phyloP scores from a whole-genome alignment of 306 rosid species.

The Rosa chinensis region DNA sequence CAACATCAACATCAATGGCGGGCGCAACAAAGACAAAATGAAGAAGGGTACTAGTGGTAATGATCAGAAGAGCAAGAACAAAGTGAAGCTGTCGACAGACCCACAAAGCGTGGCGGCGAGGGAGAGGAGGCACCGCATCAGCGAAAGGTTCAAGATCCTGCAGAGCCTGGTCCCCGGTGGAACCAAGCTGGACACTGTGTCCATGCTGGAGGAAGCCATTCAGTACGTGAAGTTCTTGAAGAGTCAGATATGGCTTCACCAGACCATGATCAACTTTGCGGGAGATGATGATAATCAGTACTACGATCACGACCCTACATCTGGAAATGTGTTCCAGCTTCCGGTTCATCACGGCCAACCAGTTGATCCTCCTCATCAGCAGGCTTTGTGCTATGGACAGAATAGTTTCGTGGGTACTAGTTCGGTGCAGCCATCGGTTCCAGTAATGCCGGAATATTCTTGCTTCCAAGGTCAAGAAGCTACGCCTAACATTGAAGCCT shows the following conservation, averaged over 20 bases:
- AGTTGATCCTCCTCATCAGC: constrained; percentile 5
- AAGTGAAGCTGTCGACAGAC: constrained; percentile 77
- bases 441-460: background rate
- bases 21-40: constrained; percentile 20
- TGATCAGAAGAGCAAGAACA: constrained; percentile 30
- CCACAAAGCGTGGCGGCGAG: constrained; percentile 96
- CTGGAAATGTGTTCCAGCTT: constrained; percentile 11
- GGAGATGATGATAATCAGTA: constrained; percentile 23
- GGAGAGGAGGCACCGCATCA: constrained; percentile 82
- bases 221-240: constrained; percentile 83
- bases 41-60: background rate
- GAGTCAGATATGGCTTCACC: constrained; percentile 80
- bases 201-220: constrained; percentile 86
- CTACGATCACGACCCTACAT: background rate
- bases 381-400: constrained; percentile 10
- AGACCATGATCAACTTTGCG: constrained; percentile 53
- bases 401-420: background rate
- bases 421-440: background rate
- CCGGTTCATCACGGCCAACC: constrained; percentile 6
- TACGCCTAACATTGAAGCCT: constrained; percentile 21
- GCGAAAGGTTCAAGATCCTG: constrained; percentile 84
- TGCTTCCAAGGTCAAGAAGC: constrained; percentile 35
- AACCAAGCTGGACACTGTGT: constrained; percentile 83
- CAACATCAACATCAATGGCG: constrained; percentile 20
- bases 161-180: constrained; percentile 95